A percentile compares a stretch with the other conserved stretches of the same genome.
These are phyloP conservation scores for Krasilnikovozyma curviuscula DNA, from an alignment of 768 basidiomycete genomes.

Conservation along the genomic window DNA sequence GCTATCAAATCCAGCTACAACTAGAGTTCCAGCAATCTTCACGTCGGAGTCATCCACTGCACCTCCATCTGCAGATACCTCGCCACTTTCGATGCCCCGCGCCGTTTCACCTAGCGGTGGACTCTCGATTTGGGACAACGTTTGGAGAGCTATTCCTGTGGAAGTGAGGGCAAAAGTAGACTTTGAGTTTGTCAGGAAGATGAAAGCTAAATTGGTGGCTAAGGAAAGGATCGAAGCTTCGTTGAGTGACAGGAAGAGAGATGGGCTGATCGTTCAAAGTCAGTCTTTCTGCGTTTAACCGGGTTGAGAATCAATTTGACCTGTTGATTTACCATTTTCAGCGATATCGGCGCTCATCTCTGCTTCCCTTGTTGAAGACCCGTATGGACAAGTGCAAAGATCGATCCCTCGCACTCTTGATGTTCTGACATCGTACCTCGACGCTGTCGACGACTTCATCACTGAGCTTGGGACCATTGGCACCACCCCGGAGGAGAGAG, in stretches of 20 bases:
- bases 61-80: no score
- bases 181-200: not conserved
- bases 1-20: not conserved
- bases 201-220: not conserved
- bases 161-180: not conserved
- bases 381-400: slow-evolving; percentile 10
- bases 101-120: not conserved
- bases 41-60: not conserved
- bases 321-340: not conserved
- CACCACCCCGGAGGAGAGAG: no score
- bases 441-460: not conserved
- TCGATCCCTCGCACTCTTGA: slow-evolving; percentile 10
- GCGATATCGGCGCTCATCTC: slow-evolving; percentile 5
- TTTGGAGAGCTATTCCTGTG: not conserved
- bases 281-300: not conserved
- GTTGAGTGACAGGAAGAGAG: not conserved
- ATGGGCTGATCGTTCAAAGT: slow-evolving; percentile 4
- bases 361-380: slow-evolving; percentile 10
- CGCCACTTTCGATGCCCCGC: no score
- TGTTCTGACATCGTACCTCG: slow-evolving; percentile 4
- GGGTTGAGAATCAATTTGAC: no score
- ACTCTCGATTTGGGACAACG: not conserved
- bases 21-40: slow-evolving; percentile 8
- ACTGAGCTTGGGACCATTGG: no score
- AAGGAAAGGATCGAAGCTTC: not conserved